phyloP scores from a whole-genome alignment of 441 rosid species.

The Syzygium malaccense region DNA sequence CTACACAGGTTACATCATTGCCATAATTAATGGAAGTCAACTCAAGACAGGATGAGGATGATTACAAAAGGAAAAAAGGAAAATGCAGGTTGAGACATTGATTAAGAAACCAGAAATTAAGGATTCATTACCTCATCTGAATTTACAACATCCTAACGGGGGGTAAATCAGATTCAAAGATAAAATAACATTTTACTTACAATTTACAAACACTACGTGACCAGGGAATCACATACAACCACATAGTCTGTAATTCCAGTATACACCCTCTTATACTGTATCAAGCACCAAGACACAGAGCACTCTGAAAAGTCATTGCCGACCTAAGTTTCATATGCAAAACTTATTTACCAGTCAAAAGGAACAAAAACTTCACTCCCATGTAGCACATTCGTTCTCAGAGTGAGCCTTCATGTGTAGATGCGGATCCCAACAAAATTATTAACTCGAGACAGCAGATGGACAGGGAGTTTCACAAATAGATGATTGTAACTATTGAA shows the following conservation, averaged over 20 bases:
- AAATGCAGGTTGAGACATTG: not conserved
- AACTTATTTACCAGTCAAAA: not conserved
- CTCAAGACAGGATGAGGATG: not conserved
- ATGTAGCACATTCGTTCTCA: not conserved
- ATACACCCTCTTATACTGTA: not conserved
- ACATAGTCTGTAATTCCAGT: not conserved
- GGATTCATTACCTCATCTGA: not conserved
- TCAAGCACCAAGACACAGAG: not conserved
- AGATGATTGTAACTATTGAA: not conserved
- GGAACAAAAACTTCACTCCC: not conserved
- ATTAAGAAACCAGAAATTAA: not conserved
- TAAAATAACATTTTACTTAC: not conserved
- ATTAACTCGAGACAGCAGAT: not conserved
- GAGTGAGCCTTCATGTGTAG: not conserved
- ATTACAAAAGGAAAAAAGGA: not conserved
- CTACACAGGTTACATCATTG: conserved; percentile 26
- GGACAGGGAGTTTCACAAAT: not conserved
- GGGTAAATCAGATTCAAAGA: not conserved
- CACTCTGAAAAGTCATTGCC: not conserved
- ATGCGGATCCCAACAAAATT: not conserved
- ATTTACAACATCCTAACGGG: too few relatives aligned
- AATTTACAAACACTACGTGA: not conserved
- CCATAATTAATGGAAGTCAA: conserved; percentile 2
- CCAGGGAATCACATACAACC: not conserved
- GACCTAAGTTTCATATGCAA: not conserved